Evolutionary conservation across 2,329 filamentous ascomycete genomes (phyloP), one percentile per base, ranked within the genome.

Genomic region (Aspergillus ochraceoroseus): DNA sequence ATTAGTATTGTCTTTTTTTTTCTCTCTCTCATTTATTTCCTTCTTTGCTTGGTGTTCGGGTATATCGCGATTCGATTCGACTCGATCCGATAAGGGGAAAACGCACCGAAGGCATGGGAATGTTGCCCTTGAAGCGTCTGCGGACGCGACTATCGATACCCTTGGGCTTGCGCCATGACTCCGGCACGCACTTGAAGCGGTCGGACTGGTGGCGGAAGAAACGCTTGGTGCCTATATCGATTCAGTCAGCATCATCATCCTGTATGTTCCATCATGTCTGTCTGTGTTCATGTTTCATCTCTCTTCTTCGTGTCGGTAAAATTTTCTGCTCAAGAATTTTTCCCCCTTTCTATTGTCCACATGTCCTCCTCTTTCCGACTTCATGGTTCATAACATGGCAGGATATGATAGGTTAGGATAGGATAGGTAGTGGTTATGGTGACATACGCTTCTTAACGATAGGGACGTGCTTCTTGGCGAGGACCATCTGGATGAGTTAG

Each of bases 361-460:
- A n/a, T n/a, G n/a, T 29, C 17, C 11, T 9, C 7, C 4, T n/a
- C 7, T 27, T n/a, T 7, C 11, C 11, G 12, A 19, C 15, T 28
- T 30, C 13, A 27, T n/a, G 18, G 27, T 33, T 12, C 30, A 28
- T 8, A 17, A 12, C 20, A n/a, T 20, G 23, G 30, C 32, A 23
- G 23, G 12, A 17, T 28, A 29, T 17, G 29, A 22, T 22, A 22
- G 20, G 20, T 5, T 19, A 44, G 41, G 40, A 20, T 25, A 37
- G 19, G 30, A 25, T 33, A 30, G 36, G 25, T 25, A 41, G 15
- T 29, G 20, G 15, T 12, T 29, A 37, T 36, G 33, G 35, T 25
- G 40, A 88, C 87, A 70, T 90, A 94, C 88, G 88, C 88, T 98
- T 98, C 87, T 98, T 98, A 70, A 98, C 87, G 81, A 98, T 98